Evolutionary conservation across 2,329 filamentous ascomycete species (phyloP), one percentile per base, ranked within the genome.

Genomic region (Fusarium metavorans): DNA sequence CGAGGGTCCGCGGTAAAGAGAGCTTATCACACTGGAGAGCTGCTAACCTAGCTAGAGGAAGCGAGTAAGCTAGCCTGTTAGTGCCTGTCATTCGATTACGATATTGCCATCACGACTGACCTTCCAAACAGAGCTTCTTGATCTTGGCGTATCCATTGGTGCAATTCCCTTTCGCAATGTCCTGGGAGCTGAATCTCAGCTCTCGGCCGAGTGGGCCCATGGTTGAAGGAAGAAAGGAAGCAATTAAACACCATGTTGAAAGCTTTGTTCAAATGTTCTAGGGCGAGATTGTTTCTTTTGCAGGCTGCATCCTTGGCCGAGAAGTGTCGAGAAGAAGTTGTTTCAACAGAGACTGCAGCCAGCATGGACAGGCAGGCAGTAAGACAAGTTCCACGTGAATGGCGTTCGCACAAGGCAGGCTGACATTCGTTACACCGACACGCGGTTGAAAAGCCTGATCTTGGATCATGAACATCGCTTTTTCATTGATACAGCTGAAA

Each of bases 101-200:
- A 73, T 35, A 74, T 72, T 73, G 71, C 64, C 58, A 48, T 35
- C 43, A 52, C 27, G 39, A n/a, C n/a, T 74, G 67, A 72, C 64
- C 71, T 72, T 25, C 71, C 57, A 56, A 65, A 68, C 48, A 68
- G 39, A 68, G 71, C 37, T 30, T 27, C 57, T 52, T 71, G 64
- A 74, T 73, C 58, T 73, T 61, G 43, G 52, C 48, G 39, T 27
- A 7, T 58, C 56, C 23, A 65, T 73, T 72, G 64, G 64, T 68
- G 68, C 60, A 64, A 74, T 74, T 60, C 45, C 67, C 37, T 68
- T 39, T 56, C 37, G 45, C 27, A 20, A 54, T 32, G 50, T 30
- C 50, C 10, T 25, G 30, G n/a, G 13, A 57, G 52, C 30, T 57
- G 52, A 56, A 20, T 9, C 20, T 54, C 18, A 56, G 30, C 52